Evolutionary conservation across 2,329 filamentous ascomycete species (phyloP), one percentile per base, ranked within the genome.

Genomic region (Alternaria incomplexa): DNA sequence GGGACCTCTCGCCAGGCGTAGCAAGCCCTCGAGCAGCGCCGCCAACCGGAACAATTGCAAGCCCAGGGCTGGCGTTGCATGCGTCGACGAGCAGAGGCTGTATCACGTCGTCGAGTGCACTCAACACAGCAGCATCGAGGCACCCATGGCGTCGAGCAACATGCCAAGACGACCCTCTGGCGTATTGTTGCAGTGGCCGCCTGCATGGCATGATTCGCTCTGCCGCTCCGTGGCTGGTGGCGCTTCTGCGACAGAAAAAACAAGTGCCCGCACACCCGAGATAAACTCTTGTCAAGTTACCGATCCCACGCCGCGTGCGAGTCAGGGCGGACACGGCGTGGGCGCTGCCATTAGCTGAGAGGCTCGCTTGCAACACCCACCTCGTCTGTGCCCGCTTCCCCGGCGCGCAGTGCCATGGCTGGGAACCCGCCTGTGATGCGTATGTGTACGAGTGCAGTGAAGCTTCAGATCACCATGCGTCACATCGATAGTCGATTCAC

Each of bases 161-260:
- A 32, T 45, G 36, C 53, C 30, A 40, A 54, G 30, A 56, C 36
- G 61, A 47, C 56, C 66, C 62, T 60, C 69, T 72, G 68, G 73
- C 73, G 66, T 67, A 64, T 67, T 71, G 75, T 75, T 74, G 74
- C 71, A 67, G 53, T 63, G 61, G 62, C 53, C 61, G 45, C 61
- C 65, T 72, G 73, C 71, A 71, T 61, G 64, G 54, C 73, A 73
- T 74, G 71, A 78, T 79, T 78, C 71, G 74, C 66, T 69, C 44
- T 61, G 64, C 62, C 65, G 28, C 47, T 52, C 47, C 60, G 67
- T 71, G 72, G 73, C 69, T 46, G 58, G 67, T 71, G 72, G 73
- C 69, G 70, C 66, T 68, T 67, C 64, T 66, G 63, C 65, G 68
- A 69, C 69, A 68, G 66, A 65, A 77, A 73, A 73, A 76, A 74